Evolutionary conservation across 2,329 filamentous ascomycete species (phyloP), one percentile per base, ranked within the genome.

Genomic region (Cercospora sojina): DNA sequence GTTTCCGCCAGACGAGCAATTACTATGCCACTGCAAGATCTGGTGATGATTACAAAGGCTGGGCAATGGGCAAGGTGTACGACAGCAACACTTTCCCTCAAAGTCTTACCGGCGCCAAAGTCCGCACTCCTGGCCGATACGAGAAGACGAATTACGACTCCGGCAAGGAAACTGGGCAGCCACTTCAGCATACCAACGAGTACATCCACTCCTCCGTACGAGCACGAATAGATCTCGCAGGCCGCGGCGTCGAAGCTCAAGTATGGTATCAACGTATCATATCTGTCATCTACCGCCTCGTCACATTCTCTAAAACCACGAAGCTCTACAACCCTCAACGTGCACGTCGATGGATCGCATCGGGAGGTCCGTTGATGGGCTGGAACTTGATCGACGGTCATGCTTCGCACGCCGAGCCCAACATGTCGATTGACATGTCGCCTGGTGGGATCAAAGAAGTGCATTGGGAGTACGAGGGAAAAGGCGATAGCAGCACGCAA

Each of bases 141-240:
- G 73, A 73, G 38, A 70, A 72, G 2, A 75, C 74, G 1, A 67
- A 74, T 61, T 75, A 74, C 56, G 68, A 72, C 16, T 75, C 71
- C 1, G 75, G 74, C 10, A 69, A 68, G 4, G 65, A 66, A 16
- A 70, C 68, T 1, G 66, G 71, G 9, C 63, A 64, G 7, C 66
- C 74, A 10, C 70, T 78, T 18, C 60, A 69, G 20, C 71, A 75
- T 59, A 79, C 77, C 3, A 70, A 76, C 32, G 77, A 79, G 64
- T 71, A 68, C 25, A 75, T 79, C 25, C 77, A 79, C 64, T 74
- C 77, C 25, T 78, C 75, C 1, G 76, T 77, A 1, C 73, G 77
- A 10, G 72, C 72, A 8, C 74, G 77, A 5, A 75, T 78, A 38
- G 75, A 77, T 47, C 67, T 75, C n/a, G 74, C 71, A 13, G 77